These are phyloP conservation scores for Tricholoma furcatifolium DNA, from an alignment of 768 basidiomycete genomes.

Conservation along the genomic window DNA sequence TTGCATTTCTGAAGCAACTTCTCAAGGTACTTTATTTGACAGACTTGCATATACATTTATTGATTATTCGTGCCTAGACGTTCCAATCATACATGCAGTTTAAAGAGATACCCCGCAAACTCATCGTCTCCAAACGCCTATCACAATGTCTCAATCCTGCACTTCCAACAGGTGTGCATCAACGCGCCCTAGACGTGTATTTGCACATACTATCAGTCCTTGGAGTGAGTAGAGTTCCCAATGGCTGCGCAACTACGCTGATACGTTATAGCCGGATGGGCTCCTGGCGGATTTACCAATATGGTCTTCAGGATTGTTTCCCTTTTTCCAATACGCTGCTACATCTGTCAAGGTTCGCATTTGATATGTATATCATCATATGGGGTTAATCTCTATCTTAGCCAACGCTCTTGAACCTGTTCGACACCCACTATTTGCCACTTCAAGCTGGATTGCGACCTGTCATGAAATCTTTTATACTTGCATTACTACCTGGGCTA, in stretches of 20 bases:
- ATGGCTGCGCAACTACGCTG: conserved; percentile 1
- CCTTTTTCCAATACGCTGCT: conserved; percentile 98
- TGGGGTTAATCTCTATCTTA: conserved; percentile 25
- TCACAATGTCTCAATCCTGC: conserved; percentile 98
- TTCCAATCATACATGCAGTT: conserved; percentile 93
- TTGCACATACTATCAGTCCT: conserved; percentile 87
- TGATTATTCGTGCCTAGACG: conserved; percentile 48
- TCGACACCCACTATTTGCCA: conserved; percentile 89
- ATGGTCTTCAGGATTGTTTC: conserved; percentile 96
- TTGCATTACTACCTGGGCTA: conserved; percentile 90
- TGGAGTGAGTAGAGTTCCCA: conserved; percentile 57
- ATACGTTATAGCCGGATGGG: conserved; percentile 69
- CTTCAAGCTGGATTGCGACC: conserved; percentile 80
- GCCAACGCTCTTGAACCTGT: conserved; percentile 89
- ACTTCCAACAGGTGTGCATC: conserved; percentile 94
- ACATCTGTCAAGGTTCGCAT: conserved; percentile 87
- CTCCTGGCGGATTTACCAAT: conserved; percentile 81
- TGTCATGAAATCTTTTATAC: conserved; percentile 90
- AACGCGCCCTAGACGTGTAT: conserved; percentile 94
- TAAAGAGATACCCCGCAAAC: conserved; percentile 93
- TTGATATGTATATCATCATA: not conserved
- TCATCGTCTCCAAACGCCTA: conserved; percentile 91
- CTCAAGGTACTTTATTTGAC: conserved; percentile 61
- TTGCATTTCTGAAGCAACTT: conserved; percentile 91
- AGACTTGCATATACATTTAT: not conserved